phyloP scores from a whole-genome alignment of 176 grass and related monocot genomes.

The Oryza longistaminata region DNA sequence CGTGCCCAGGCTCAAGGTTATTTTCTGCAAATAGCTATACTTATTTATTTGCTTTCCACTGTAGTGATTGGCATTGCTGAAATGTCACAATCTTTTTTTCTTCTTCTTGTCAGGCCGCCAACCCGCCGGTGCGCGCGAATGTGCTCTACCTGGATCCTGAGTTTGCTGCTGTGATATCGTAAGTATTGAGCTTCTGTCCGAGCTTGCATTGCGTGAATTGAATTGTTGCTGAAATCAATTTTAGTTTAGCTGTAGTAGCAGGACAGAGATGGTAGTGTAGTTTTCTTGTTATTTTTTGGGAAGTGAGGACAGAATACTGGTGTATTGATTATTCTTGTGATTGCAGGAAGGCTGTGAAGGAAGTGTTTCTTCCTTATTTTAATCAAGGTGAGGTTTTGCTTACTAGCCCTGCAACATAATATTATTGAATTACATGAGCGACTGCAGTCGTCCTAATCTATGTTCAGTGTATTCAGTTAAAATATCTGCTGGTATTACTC shows the following conservation, averaged over 20 bases:
- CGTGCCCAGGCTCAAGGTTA: constrained; percentile 75
- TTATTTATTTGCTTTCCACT: background rate
- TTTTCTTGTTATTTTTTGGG: background rate
- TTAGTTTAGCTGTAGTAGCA: background rate
- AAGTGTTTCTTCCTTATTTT: constrained; percentile 84
- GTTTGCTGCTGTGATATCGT: constrained; percentile 67
- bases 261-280: background rate
- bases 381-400: constrained; percentile 53
- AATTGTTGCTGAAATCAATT: background rate
- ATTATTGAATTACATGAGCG: background rate
- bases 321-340: constrained; percentile 26
- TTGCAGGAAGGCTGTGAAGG: constrained; percentile 72
- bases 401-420: background rate
- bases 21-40: too few relatives aligned
- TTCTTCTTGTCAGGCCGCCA: constrained; percentile 42
- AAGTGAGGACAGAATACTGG: background rate
- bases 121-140: constrained; percentile 87
- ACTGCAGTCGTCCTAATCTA: background rate
- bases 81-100: background rate
- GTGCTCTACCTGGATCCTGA: constrained; percentile 69
- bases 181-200: constrained; percentile 20
- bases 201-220: background rate
- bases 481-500: too few relatives aligned
- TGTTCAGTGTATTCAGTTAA: background rate
- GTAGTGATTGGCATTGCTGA: background rate